Conservation (phyloP, 2,329 filamentous ascomycete species). For the Penicillium sp. region DNA sequence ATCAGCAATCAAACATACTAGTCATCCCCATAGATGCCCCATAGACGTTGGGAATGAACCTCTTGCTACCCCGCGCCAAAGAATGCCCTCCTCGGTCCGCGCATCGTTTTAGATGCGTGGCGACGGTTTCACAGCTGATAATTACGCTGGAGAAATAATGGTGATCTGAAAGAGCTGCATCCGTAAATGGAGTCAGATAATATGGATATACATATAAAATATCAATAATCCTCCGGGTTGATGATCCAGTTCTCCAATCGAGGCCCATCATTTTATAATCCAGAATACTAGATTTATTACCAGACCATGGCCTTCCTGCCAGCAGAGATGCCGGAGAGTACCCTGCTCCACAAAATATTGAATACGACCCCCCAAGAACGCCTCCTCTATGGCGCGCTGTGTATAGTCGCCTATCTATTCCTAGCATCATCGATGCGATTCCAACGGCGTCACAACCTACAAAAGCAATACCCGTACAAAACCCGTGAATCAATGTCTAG, state of each 20-base stretch:
- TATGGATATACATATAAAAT: constrained; percentile 3
- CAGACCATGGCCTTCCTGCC: not conserved
- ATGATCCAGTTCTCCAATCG: not conserved
- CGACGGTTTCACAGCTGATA: not conserved
- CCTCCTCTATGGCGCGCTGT: constrained; percentile 13
- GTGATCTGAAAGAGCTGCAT: not conserved
- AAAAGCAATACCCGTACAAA: constrained; percentile 47
- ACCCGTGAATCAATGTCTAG: constrained; percentile 47
- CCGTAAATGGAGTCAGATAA: not conserved
- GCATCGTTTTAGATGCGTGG: not conserved
- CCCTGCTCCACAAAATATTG: not conserved
- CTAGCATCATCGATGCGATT: constrained; percentile 32
- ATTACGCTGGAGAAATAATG: not conserved
- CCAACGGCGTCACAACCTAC: constrained; percentile 38
- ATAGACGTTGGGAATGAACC: too few relatives aligned
- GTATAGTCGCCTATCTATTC: constrained; percentile 24
- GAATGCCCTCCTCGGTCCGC: constrained; percentile 23
- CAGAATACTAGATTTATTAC: not conserved
- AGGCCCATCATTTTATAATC: not conserved
- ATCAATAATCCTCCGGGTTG: not conserved
- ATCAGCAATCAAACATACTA: not conserved
- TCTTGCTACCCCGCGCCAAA: constrained; percentile 9
- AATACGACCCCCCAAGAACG: constrained; percentile 3
- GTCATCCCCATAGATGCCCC: too few relatives aligned
- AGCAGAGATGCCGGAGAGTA: not conserved